phyloP scores from a whole-genome alignment of 148 eudicot genomes.

The Camellia lanceoleosa region DNA sequence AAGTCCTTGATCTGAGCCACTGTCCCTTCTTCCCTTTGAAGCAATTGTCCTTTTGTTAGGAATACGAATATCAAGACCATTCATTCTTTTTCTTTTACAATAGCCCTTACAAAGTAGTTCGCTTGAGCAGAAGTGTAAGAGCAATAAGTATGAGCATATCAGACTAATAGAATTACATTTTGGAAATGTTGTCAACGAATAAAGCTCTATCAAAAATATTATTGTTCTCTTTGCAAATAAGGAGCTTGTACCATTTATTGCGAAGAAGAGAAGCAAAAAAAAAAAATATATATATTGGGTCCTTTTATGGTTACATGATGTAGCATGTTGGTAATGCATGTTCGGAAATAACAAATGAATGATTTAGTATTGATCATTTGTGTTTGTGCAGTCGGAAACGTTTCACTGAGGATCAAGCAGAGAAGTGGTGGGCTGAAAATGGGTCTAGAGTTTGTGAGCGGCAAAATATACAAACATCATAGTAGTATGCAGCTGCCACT shows the following conservation, averaged over 20 bases:
- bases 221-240: no score
- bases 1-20: not conserved
- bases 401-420: conserved; percentile 85
- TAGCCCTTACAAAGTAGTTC: not conserved
- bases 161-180: no score
- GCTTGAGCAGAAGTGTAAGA: not conserved
- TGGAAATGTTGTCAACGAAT: no score
- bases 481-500: conserved; percentile 10
- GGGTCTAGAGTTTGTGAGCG: conserved; percentile 54
- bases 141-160: not conserved
- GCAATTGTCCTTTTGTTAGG: not conserved
- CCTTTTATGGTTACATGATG: not conserved
- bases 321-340: not conserved
- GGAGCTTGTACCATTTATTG: no score
- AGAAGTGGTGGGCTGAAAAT: conserved; percentile 94
- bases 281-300: not conserved
- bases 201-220: no score
- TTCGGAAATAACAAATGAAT: not conserved
- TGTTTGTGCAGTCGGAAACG: conserved; percentile 68
- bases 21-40: not conserved
- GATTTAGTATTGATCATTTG: conserved; percentile 5
- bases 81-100: not conserved
- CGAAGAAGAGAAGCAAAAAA: no score
- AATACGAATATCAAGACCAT: not conserved
- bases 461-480: conserved; percentile 48